A percentile compares a stretch with the other conserved stretches of the same genome.
These are phyloP conservation scores for Fusarium denticulatum DNA, from an alignment of 2,329 filamentous ascomycete species.

Conservation along the genomic window DNA sequence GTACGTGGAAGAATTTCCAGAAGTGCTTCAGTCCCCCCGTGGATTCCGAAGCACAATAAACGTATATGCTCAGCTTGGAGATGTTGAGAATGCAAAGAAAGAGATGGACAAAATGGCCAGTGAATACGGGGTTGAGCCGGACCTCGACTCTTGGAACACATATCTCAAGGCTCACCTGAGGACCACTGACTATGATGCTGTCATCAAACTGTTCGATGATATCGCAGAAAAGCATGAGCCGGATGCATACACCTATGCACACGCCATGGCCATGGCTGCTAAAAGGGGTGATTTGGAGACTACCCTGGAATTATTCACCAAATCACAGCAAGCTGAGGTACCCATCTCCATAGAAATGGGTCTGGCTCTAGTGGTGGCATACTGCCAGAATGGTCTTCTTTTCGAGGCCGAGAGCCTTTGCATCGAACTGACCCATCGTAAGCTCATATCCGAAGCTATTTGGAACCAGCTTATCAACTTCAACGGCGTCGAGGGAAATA, in stretches of 20 bases:
- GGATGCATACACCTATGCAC: constrained; percentile 73
- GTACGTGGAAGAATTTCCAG: constrained; percentile 51
- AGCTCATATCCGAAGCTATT: constrained; percentile 66
- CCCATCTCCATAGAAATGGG: constrained; percentile 66
- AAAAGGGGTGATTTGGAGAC: constrained; percentile 77
- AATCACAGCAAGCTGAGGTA: constrained; percentile 66
- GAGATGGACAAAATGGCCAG: constrained; percentile 70
- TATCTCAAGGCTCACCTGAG: constrained; percentile 77
- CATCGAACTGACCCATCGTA: constrained; percentile 61
- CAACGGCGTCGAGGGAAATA: constrained; percentile 70
- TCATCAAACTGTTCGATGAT: constrained; percentile 70
- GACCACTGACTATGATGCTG: constrained; percentile 72
- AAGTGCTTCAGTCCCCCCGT: constrained; percentile 47
- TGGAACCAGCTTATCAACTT: constrained; percentile 83
- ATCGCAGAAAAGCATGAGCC: constrained; percentile 64
- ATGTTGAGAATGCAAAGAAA: constrained; percentile 66
- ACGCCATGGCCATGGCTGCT: constrained; percentile 77
- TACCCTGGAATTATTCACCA: constrained; percentile 71
- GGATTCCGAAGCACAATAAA: constrained; percentile 71
- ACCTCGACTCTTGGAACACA: constrained; percentile 76
- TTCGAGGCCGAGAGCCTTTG: constrained; percentile 52
- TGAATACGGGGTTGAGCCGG: constrained; percentile 66
- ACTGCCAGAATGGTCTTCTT: constrained; percentile 58
- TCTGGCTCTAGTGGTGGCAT: constrained; percentile 73
- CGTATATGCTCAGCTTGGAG: constrained; percentile 75